Conservation (phyloP, 1,139 yeast genomes). For the Geotrichum macrosporum region DNA sequence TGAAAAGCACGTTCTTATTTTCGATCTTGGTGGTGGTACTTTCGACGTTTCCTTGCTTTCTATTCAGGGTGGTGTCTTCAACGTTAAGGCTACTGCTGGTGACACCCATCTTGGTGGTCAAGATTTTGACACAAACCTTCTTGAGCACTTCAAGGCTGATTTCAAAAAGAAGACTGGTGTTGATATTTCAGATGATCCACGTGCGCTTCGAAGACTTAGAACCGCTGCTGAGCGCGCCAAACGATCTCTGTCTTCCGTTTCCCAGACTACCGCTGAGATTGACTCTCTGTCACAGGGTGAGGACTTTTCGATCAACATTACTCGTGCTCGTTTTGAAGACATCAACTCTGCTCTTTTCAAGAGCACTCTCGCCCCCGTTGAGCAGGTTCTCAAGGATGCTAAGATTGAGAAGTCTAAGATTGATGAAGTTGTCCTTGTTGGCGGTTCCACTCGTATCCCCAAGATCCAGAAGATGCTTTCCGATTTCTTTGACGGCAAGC, state of each 20-base stretch:
- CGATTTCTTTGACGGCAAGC: slow-evolving; percentile 97
- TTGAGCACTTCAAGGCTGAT: slow-evolving; percentile 89
- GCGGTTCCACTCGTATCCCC: slow-evolving; percentile 99
- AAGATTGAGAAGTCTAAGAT: slow-evolving; percentile 84
- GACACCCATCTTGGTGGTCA: slow-evolving; percentile 99
- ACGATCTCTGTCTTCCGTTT: slow-evolving; percentile 96
- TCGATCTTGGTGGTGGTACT: slow-evolving; percentile 99
- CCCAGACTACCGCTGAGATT: slow-evolving; percentile 94
- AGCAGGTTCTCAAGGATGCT: slow-evolving; percentile 95
- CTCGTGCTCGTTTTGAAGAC: slow-evolving; percentile 99
- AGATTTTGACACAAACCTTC: slow-evolving; percentile 96
- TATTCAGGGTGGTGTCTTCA: slow-evolving; percentile 98
- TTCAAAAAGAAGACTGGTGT: slow-evolving; percentile 96
- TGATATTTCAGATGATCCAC: slow-evolving; percentile 86
- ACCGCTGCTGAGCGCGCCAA: slow-evolving; percentile 99
- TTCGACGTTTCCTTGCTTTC: slow-evolving; percentile 95
- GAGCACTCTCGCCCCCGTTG: slow-evolving; percentile 95
- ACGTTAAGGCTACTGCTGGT: slow-evolving; percentile 99
- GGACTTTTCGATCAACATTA: slow-evolving; percentile 92
- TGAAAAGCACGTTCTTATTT: slow-evolving; percentile 83
- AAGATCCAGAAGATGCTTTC: slow-evolving; percentile 96
- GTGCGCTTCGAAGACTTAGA: slow-evolving; percentile 98
- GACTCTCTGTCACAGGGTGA: slow-evolving; percentile 96
- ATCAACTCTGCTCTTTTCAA: slow-evolving; percentile 93
- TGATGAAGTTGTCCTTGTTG: slow-evolving; percentile 95